A percentile compares a stretch with the other conserved stretches of the same genome.
Conservation (phyloP, 2,329 filamentous ascomycete species). For the Fusarium udum region DNA sequence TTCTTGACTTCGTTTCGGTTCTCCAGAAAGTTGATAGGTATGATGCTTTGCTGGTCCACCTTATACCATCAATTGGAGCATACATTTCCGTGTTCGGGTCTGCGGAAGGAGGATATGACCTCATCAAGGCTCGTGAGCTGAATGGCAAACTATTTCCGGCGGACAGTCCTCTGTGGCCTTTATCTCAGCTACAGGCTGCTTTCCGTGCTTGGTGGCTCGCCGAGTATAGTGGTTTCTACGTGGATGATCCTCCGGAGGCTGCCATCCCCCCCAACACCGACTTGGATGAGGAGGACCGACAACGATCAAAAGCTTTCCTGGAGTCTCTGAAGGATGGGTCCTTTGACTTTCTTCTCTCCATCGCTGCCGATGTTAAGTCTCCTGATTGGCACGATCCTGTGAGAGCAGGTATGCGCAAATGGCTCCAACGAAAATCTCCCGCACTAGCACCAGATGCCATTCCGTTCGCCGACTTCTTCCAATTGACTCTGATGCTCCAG, state of each 20-base stretch:
- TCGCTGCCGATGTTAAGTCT: slow-evolving; percentile 82
- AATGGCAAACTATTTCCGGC: slow-evolving; percentile 73
- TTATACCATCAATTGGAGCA: slow-evolving; percentile 80
- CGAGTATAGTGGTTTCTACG: slow-evolving; percentile 90
- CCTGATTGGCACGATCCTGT: slow-evolving; percentile 90
- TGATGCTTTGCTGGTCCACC: slow-evolving; percentile 78
- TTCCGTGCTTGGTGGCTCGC: slow-evolving; percentile 87
- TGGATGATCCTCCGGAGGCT: slow-evolving; percentile 73
- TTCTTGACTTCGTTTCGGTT: slow-evolving; percentile 73
- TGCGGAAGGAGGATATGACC: slow-evolving; percentile 72
- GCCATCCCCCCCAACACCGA: slow-evolving; percentile 68
- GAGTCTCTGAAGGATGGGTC: slow-evolving; percentile 86
- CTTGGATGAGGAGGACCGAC: slow-evolving; percentile 73
- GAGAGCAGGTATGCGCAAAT: slow-evolving; percentile 81
- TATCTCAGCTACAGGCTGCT: slow-evolving; percentile 81
- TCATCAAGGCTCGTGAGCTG: slow-evolving; percentile 75
- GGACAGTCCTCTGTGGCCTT: slow-evolving; percentile 75
- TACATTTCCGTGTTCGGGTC: slow-evolving; percentile 84
- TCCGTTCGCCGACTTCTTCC: slow-evolving; percentile 77
- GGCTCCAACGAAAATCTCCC: slow-evolving; percentile 83
- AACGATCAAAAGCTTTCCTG: slow-evolving; percentile 77
- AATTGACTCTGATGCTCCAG: slow-evolving; percentile 77
- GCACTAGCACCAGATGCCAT: slow-evolving; percentile 73
- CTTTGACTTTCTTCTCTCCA: slow-evolving; percentile 88
- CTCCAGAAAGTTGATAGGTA: slow-evolving; percentile 80